Conservation (phyloP, 2,329 filamentous ascomycete species). For the Claviceps maximensis region DNA sequence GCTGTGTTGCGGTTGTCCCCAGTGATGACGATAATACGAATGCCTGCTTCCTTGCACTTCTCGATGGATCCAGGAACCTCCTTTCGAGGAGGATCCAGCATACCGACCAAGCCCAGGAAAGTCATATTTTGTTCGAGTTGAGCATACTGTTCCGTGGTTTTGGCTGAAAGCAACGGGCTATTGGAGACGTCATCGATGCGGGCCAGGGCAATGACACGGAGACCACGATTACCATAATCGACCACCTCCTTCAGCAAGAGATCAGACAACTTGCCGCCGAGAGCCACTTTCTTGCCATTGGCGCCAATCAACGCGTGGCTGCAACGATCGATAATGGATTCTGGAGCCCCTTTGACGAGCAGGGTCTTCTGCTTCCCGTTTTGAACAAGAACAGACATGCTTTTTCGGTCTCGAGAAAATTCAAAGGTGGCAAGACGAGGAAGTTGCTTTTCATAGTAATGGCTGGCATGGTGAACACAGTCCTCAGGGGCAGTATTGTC, state of each 20-base stretch:
- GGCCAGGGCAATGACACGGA: slow-evolving; percentile 89
- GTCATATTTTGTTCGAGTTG: slow-evolving; percentile 90
- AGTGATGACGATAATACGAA: slow-evolving; percentile 94
- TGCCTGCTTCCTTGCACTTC: slow-evolving; percentile 85
- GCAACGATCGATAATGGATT: slow-evolving; percentile 88
- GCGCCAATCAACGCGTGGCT: slow-evolving; percentile 66
- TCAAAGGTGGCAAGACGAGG: slow-evolving; percentile 79
- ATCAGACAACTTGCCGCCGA: slow-evolving; percentile 55
- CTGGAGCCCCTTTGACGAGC: slow-evolving; percentile 90
- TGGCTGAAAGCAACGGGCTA: slow-evolving; percentile 62
- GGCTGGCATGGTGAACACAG: slow-evolving; percentile 68
- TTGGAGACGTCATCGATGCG: slow-evolving; percentile 63
- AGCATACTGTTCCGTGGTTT: slow-evolving; percentile 71
- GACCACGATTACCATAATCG: slow-evolving; percentile 80
- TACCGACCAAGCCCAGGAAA: slow-evolving; percentile 81
- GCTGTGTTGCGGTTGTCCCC: slow-evolving; percentile 97
- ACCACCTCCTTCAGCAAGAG: slow-evolving; percentile 69
- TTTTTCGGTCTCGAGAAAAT: slow-evolving; percentile 95
- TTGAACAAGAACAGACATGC: slow-evolving; percentile 90
- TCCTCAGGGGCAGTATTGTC: slow-evolving; percentile 39
- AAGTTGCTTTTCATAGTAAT: slow-evolving; percentile 66
- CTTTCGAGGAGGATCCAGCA: slow-evolving; percentile 90
- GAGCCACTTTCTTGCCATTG: slow-evolving; percentile 61
- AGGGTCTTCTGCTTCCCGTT: slow-evolving; percentile 60
- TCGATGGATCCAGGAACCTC: slow-evolving; percentile 78